Base-by-base conservation (phyloP, 306 rosid genomes). In the Gleditsia sinensis region DNA sequence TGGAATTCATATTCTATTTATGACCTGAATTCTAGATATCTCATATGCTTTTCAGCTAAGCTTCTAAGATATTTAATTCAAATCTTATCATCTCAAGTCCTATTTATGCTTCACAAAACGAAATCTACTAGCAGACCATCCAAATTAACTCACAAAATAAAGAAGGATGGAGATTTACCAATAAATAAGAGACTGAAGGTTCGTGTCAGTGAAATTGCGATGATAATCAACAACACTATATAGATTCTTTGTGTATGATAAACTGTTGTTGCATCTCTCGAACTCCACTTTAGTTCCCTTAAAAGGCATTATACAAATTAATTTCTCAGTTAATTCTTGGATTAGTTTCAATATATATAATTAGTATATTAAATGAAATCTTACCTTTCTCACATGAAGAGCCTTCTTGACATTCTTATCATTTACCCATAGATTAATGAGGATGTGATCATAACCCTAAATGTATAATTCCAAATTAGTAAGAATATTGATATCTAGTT, bases 241-340 rank as follows among this genome's bases (percentile, higher is more conserved):
- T 5, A 3, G 1, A 46, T 24, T 6, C 0, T 0, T 0, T 14
- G 75, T 45, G 71, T 83, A 83, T 54, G 66, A 68, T 76, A 82
- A 0, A 25, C 81, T 82, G 9, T 4, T 74, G 74, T 82, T 82
- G 78, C 86, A 82, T 69, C 86, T 74, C 5, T 54, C 3, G 67
- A 70, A 78, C 65, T 74, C 83, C 28, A 28, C 74, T 39, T 73
- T 78, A 1, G 80, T 82, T 56, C 83, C 86, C 86, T 65, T 45
- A 63, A 3, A 58, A 39, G 9, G 5, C 13, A 67, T 17, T 7
- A 14, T 30, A 5, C 67, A 50, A 39, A 63, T 20, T 4, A 42
- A 20, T 56, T 60, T 14, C 6, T 49, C 50, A 68, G 20, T 32
- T 32, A 32, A 30, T 30, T 30, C 34, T 5, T 32, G 2, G 3